Base-by-base conservation (phyloP, 2,329 filamentous ascomycete species). In the Aspergillus fructus region DNA sequence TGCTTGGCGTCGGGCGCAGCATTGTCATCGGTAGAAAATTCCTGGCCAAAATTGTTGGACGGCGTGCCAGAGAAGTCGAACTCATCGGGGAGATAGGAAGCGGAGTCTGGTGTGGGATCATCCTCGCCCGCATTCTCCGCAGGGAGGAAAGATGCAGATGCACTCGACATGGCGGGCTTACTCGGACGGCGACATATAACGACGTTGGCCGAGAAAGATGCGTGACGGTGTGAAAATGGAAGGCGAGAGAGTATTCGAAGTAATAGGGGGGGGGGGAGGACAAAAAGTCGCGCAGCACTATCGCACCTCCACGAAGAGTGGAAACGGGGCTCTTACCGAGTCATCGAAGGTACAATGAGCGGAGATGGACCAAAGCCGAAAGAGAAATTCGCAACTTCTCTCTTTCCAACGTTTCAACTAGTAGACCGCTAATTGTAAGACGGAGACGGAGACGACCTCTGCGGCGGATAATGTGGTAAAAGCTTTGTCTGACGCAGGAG, bases 101-200 rank as follows among this genome's bases (percentile, higher is more conserved):
- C 53, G 12, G 62, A 59, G 33, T 66, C 65, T 23, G 65, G 51
- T 15, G 62, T 58, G 34, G 64, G 62, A 57, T 72, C 70, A 37
- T 72, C 69, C 50, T 71, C 70, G 58, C 62, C 67, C 49, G 62
- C 61, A 52, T 60, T 56, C 23, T 71, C 69, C 3, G 27, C 27
- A 55, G 61, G 34, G 46, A 49, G 55, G 37, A 65, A 64, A 55
- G 66, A 56, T 49, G 61, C 63, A 33, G 63, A 59, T 27, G 61
- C 47, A 50, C 67, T 62, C 37, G 67, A 63, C 70, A 72, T 72
- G 59, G 40, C 51, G 47, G 48, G 43, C 55, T 59, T 58, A 63
- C 33, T 58, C 49, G 64, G 58, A 55, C 55, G 55, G 60, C 39
- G 42, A 34, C 56, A 64, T 63, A 58, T 58, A 62, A 59, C 40